Evolutionary conservation across 202 grass and related monocot species (phyloP).

Genomic region (Carex sylvatica): DNA sequence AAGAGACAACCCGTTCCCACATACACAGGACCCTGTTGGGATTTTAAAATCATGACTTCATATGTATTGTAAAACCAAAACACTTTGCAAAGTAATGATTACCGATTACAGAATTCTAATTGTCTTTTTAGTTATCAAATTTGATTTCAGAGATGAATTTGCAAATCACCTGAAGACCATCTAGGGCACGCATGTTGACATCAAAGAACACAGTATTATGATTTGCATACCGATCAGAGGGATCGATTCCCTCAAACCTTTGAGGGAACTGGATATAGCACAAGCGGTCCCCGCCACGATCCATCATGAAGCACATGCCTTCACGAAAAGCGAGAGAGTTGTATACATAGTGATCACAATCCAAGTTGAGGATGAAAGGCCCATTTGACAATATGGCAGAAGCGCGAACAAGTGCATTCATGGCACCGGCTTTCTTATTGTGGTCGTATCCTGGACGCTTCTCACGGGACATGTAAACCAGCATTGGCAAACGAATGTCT

Average conservation of each 20-base stretch:
- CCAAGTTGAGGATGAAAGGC: conserved; percentile 95
- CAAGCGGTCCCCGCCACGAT: conserved; percentile 80
- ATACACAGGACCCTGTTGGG: conserved; percentile 69
- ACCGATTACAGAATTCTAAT: not conserved
- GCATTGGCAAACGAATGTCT: conserved; percentile 80
- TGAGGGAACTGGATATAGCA: conserved; percentile 95
- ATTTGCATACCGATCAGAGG: conserved; percentile 94
- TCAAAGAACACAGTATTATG: conserved; percentile 98
- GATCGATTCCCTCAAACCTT: conserved; percentile 92
- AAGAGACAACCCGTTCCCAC: conserved; percentile 97
- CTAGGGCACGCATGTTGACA: conserved; percentile 96
- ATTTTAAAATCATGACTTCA: not conserved
- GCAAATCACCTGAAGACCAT: conserved; percentile 52
- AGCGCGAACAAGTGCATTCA: conserved; percentile 89
- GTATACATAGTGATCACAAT: conserved; percentile 96
- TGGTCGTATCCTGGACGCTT: conserved; percentile 96
- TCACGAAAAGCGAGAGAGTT: conserved; percentile 83
- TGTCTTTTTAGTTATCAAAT: not conserved
- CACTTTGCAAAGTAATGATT: not conserved
- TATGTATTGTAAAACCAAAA: not conserved
- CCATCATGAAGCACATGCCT: conserved; percentile 99
- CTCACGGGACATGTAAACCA: conserved; percentile 92
- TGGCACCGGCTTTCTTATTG: conserved; percentile 97
- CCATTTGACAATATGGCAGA: conserved; percentile 97
- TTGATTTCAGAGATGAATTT: not conserved